These are phyloP conservation scores for Glonium stellatum DNA, from an alignment of 495 filamentous ascomycete genomes.

Conservation along the genomic window DNA sequence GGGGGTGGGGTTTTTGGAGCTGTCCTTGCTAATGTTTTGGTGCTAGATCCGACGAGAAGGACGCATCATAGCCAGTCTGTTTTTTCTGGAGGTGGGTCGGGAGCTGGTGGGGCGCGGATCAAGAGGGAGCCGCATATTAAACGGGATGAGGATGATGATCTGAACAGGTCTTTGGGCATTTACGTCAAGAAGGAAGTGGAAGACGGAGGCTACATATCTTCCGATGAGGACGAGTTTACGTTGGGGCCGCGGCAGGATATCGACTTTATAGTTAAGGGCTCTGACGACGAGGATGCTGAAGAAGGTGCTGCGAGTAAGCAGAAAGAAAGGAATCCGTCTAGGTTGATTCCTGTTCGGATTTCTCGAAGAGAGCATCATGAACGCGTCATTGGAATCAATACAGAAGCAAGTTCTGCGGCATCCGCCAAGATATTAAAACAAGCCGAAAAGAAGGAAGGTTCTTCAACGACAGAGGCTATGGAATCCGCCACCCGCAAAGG, in stretches of 20 bases:
- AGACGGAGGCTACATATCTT: slow-evolving; percentile 36
- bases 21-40: slow-evolving; percentile 6
- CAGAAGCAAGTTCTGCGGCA: slow-evolving; percentile 46
- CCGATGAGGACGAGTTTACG: slow-evolving; percentile 27
- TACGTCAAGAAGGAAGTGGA: slow-evolving; percentile 18
- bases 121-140: slow-evolving; percentile 11
- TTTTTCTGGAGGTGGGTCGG: background rate
- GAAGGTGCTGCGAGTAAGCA: slow-evolving; percentile 4
- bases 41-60: slow-evolving; percentile 2
- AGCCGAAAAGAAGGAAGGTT: slow-evolving; percentile 10
- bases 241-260: slow-evolving; percentile 28
- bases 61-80: background rate
- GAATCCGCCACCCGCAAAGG: slow-evolving; percentile 21
- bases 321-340: background rate
- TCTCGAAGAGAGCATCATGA: slow-evolving; percentile 48
- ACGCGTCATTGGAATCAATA: slow-evolving; percentile 45
- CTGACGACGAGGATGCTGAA: slow-evolving; percentile 30
- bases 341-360: slow-evolving; percentile 44
- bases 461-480: slow-evolving; percentile 11
- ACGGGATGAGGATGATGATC: slow-evolving; percentile 10
- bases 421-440: slow-evolving; percentile 23
- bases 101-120: slow-evolving; percentile 7
- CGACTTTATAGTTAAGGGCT: slow-evolving; percentile 30
- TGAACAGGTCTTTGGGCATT: slow-evolving; percentile 5
- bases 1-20: too few species aligned